Evolutionary conservation across 2,329 filamentous ascomycete species (phyloP), one percentile per base, ranked within the genome.

Genomic region (Penicillium sp.): DNA sequence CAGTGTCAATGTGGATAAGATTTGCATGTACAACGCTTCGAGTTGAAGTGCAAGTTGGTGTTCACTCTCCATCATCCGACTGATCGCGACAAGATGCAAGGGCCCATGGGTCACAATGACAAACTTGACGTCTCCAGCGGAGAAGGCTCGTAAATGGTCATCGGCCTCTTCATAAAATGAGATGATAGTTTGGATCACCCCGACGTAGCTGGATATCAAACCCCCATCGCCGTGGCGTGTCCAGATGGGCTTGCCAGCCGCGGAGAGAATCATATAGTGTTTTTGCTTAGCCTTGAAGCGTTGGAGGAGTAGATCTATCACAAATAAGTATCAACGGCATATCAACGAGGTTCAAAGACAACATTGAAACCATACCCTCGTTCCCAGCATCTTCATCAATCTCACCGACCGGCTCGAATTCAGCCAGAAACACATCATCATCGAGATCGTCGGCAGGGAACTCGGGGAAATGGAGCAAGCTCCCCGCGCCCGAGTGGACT

Each of bases 1-100:
- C 8, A 99, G 81, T 0, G 94, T 99, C 56, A 99, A 78, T 0
- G 95, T 99, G 1, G 94, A 97, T 25, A 99, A 76, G 49, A 99
- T 97, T 73, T 99, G 94, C 90, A 96, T 97, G 73, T 99, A 99
- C 35, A 99, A 77, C 12, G 93, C 92, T 62, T 97, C 92, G 2
- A 99, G 84, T 72, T 99, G 94, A 20, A 86, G 84, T 51, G 90
- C 85, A 20, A 99, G 82, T 72, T 99, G 93, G 4, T 85, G 79
- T 69, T 97, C 93, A 70, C 90, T 97, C 73, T 99, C 94, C n/a
- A 88, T 86, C 11, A 99, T 83, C 59, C 88, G 88, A 69, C 92
- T 97, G 67, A 97, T 94, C 43, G 92, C 93, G 47, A 97, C 90
- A 43, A 99, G 87, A 70, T 97, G 95, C 40, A 99, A 81, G 11